Conservation (phyloP, 2,329 filamentous ascomycete species). For the Parastagonospora nodorum region DNA sequence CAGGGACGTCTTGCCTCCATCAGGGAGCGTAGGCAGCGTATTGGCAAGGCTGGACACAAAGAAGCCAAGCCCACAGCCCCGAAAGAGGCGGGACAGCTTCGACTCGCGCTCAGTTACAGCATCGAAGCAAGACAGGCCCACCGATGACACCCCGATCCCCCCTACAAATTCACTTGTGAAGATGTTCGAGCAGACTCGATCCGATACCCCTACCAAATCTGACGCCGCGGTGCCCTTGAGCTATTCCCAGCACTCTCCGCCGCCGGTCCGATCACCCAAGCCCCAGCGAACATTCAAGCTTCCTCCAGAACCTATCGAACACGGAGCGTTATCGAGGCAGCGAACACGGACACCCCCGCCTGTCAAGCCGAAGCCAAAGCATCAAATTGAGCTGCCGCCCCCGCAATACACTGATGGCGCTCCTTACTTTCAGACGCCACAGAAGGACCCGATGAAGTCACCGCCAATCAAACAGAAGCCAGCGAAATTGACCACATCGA, state of each 20-base stretch:
- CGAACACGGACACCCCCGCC: slow-evolving; percentile 31
- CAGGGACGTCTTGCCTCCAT: slow-evolving; percentile 35
- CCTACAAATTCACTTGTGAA: slow-evolving; percentile 69
- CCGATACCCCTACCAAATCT: slow-evolving; percentile 21
- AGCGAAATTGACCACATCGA: slow-evolving; percentile 23
- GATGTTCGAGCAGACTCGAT: slow-evolving; percentile 66
- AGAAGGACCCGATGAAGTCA: slow-evolving; percentile 30
- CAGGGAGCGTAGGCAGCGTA: slow-evolving; percentile 41
- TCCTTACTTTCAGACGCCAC: slow-evolving; percentile 20
- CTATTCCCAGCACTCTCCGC: slow-evolving; percentile 27
- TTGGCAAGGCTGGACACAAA: slow-evolving; percentile 37
- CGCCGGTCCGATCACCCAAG: slow-evolving; percentile 50
- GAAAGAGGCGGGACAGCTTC: slow-evolving; percentile 20
- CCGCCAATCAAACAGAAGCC: slow-evolving; percentile 34
- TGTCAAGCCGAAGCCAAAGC: slow-evolving; percentile 40
- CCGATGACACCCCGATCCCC: slow-evolving; percentile 64
- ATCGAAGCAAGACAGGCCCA: slow-evolving; percentile 33
- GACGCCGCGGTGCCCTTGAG: slow-evolving; percentile 18
- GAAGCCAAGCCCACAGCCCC: slow-evolving; percentile 16
- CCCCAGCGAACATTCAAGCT: slow-evolving; percentile 42
- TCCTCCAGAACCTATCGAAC: slow-evolving; percentile 32
- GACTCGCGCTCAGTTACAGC: slow-evolving; percentile 16
- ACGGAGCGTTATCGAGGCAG: slow-evolving; percentile 19
- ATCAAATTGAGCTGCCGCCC: slow-evolving; percentile 17
- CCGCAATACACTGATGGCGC: slow-evolving; percentile 20